Evolutionary conservation across 208 protist species (phyloP).

Genomic region (Trypanosoma cruzi): DNA sequence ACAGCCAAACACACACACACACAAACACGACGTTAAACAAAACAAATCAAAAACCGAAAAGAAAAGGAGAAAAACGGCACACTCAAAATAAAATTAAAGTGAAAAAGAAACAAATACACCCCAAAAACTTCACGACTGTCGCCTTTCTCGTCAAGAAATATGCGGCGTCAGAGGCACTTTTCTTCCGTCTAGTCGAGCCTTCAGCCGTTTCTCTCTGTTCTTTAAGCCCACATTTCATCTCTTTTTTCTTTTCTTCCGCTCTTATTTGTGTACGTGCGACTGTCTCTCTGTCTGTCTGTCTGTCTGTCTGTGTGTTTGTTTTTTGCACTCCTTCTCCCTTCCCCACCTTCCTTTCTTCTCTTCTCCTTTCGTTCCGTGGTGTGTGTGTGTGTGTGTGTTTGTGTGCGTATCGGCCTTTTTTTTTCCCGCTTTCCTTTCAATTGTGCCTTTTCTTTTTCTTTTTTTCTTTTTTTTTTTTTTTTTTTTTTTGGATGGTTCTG

Average conservation of each 20-base stretch:
- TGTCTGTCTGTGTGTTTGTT: too few relatives aligned
- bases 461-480: constrained; percentile 15
- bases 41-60: background rate
- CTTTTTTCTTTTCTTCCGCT: background rate
- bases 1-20: background rate
- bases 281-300: background rate
- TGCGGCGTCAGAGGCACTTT: too few relatives aligned
- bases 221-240: background rate
- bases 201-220: background rate
- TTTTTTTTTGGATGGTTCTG: background rate
- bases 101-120: background rate
- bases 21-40: background rate
- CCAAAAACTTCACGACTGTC: background rate
- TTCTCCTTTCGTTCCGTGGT: background rate
- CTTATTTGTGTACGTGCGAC: background rate
- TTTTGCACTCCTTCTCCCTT: background rate
- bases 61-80: background rate
- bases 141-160: background rate
- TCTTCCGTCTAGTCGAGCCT: too few relatives aligned
- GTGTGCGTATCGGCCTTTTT: background rate
- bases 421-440: background rate
- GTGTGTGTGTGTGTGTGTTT: background rate
- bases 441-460: background rate
- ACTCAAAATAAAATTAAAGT: background rate
- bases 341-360: too few relatives aligned